These are phyloP conservation scores for Pseudonitzschia delicatissima DNA, from an alignment of 108 stramenopile genomes.

Conservation along the genomic window DNA sequence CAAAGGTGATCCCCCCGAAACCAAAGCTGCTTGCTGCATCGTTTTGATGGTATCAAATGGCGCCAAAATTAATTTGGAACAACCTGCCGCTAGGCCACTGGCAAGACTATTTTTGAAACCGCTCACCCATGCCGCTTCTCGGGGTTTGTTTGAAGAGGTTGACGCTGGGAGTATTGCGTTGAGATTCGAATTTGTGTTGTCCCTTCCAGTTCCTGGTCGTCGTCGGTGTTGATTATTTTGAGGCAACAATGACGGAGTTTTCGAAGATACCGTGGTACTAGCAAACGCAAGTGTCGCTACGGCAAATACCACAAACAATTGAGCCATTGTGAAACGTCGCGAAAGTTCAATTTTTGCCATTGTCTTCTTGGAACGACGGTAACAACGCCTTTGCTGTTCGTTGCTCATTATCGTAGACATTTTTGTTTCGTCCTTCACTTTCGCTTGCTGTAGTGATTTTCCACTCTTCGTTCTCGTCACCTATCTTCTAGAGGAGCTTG, in stretches of 20 bases:
- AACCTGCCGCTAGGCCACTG: constrained; percentile 83
- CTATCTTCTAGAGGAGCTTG: too few relatives aligned
- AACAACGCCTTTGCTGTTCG: neutral
- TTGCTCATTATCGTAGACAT: too few relatives aligned
- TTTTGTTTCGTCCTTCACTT: too few relatives aligned
- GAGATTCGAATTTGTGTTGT: neutral
- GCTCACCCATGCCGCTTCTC: constrained; percentile 51
- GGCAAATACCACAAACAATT: neutral
- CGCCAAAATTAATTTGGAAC: constrained; percentile 81
- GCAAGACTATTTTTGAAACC: constrained; percentile 87
- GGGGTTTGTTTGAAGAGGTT: neutral
- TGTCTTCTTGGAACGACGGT: neutral
- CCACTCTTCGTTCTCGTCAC: too few relatives aligned
- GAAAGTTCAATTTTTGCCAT: neutral
- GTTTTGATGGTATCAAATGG: constrained; percentile 96
- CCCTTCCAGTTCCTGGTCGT: neutral
- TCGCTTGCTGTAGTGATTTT: too few relatives aligned
- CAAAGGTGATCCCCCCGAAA: constrained; percentile 34
- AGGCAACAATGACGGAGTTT: constrained; percentile 6
- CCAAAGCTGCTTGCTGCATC: constrained; percentile 66
- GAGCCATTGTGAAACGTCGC: neutral
- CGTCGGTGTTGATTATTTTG: neutral
- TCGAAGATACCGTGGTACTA: neutral
- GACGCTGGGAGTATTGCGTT: neutral
- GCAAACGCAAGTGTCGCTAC: neutral